Conservation (phyloP, 129 eudicot species). For the Chrysanthemum seticuspe region DNA sequence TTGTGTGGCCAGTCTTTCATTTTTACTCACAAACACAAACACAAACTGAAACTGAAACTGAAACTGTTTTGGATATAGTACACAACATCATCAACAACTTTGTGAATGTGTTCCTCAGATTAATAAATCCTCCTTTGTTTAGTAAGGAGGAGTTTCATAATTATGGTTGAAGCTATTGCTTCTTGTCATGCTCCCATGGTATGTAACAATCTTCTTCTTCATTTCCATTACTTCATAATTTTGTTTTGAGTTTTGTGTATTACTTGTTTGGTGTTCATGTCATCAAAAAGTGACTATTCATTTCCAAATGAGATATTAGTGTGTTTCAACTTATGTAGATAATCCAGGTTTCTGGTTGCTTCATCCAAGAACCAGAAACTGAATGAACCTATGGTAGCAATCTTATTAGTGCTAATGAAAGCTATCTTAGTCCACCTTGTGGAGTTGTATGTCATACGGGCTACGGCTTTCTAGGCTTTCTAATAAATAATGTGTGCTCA, state of each 20-base stretch:
- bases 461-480: too few species aligned
- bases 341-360: background rate
- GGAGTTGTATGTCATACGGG: too few species aligned
- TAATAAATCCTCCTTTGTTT: too few species aligned
- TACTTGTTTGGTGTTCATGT: background rate
- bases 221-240: background rate
- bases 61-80: conserved; percentile 13
- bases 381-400: too few species aligned
- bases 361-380: too few species aligned
- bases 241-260: background rate
- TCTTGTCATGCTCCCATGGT: conserved; percentile 53
- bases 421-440: too few species aligned
- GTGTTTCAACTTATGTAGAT: background rate
- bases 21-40: conserved; percentile 5
- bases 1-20: conserved; percentile 56
- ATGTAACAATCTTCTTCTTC: too few species aligned
- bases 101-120: conserved; percentile 14
- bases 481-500: too few species aligned
- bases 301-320: too few species aligned
- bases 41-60: too few species aligned
- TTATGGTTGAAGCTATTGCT: conserved; percentile 57
- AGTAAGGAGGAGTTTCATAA: too few species aligned
- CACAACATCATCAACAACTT: background rate
- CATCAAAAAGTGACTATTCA: background rate
- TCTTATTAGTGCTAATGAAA: too few species aligned